Base-by-base conservation (phyloP, 306 rosid species). In the Quercus aquifolioides region DNA sequence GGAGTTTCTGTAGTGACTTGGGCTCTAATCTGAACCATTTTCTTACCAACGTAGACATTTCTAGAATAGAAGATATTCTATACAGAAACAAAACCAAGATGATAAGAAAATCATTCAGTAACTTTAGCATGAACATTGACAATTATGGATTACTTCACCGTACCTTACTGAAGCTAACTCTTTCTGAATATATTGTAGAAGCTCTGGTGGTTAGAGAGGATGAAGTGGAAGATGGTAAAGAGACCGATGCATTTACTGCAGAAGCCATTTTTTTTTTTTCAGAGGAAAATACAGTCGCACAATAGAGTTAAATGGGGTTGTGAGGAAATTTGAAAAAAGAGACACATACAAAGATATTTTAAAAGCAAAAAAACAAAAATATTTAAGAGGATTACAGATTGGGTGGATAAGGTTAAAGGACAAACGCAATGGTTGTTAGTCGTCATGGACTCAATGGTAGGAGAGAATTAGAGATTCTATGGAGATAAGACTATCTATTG, bases 1-100 rank as follows among this genome's bases (percentile, higher is more conserved):
- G 98, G 94, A 59, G 96, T 87, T 79, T 90, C 97, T 14, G 97
- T 91, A 20, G 95, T 88, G 23, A 94, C 97, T 71, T 94, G 97
- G 57, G 99, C 97, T 85, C 95, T 91, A 73, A 92, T 77, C 0
- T 89, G 79, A 62, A 81, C 85, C 18, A 73, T 80, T 74, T 88
- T 92, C 38, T 90, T 89, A 25, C 89, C 82, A 43, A 74, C 79
- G 18, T 74, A 89, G 23, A 79, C 89, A 79, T 87, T 87, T 82
- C 84, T 86, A 74, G 76, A 79, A 19, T 86, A 85, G 78, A 84
- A 82, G 54, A 89, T 84, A 83, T 83, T 85, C 97, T 92, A 83
- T 41, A 49, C 17, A 49, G 28, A 78, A 83, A 71, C 33, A 79
- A 72, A 19, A 20, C 62, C 70, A 79, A 41, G 30, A 6, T 5